phyloP scores from a whole-genome alignment of 768 basidiomycete species.

The Daedalea quercina region DNA sequence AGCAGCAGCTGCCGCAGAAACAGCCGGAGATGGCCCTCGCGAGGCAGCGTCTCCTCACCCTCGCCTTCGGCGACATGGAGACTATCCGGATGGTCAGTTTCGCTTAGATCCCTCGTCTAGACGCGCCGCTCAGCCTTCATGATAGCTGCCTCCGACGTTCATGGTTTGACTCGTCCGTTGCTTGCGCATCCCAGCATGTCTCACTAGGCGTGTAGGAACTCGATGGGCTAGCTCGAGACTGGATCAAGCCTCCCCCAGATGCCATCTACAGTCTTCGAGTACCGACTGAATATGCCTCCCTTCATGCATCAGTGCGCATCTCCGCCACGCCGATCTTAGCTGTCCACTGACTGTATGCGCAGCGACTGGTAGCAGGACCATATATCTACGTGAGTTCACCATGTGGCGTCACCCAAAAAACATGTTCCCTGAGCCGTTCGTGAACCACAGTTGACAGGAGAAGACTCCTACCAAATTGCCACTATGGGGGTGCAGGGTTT shows the following conservation, averaged over 20 bases:
- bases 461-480: constrained; percentile 89
- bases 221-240: constrained; percentile 72
- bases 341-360: constrained; percentile 8
- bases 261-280: constrained; percentile 70
- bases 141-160: constrained; percentile 63
- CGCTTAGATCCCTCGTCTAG: constrained; percentile 1
- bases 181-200: background rate
- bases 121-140: constrained; percentile 3
- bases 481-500: constrained; percentile 75
- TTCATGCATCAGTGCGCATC: constrained; percentile 69
- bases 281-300: constrained; percentile 82
- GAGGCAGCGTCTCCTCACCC: constrained; percentile 71
- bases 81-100: constrained; percentile 63
- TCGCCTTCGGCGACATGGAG: constrained; percentile 82
- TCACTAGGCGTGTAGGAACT: constrained; percentile 50
- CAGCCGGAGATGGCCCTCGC: constrained; percentile 59
- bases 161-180: constrained; percentile 35
- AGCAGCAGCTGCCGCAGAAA: constrained; percentile 47
- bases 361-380: constrained; percentile 77
- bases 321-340: background rate
- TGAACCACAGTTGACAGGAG: constrained; percentile 58
- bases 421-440: constrained; percentile 11
- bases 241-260: constrained; percentile 83
- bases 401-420: background rate
- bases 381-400: constrained; percentile 65